These are phyloP conservation scores for Crassisporium funariophilum DNA, from an alignment of 768 basidiomycete genomes.

Conservation along the genomic window DNA sequence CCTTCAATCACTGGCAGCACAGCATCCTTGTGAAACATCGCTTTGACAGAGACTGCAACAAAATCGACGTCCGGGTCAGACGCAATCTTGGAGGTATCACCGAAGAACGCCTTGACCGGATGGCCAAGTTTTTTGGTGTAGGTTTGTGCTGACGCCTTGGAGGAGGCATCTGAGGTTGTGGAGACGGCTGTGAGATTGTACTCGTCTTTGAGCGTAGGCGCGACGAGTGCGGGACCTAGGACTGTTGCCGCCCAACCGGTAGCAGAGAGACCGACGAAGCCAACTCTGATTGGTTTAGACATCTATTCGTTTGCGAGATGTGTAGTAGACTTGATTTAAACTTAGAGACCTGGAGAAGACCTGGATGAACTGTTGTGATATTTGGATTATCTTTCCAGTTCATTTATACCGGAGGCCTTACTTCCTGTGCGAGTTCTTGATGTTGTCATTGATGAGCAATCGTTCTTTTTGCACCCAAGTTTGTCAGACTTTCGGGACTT, in stretches of 20 bases:
- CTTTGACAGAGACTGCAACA: constrained; percentile 36
- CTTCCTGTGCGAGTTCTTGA: too few relatives aligned
- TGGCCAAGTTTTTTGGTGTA: constrained; percentile 26
- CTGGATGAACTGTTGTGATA: too few relatives aligned
- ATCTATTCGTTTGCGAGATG: too few relatives aligned
- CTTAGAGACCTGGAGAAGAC: too few relatives aligned
- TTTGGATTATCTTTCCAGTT: too few relatives aligned
- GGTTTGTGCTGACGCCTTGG: constrained; percentile 31
- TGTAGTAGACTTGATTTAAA: too few relatives aligned
- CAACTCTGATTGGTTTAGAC: constrained; percentile 18
- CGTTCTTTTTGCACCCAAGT: too few relatives aligned
- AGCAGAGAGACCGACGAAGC: constrained; percentile 37
- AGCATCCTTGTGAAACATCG: constrained; percentile 29
- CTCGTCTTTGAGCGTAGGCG: constrained; percentile 17
- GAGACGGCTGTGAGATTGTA: constrained; percentile 37
- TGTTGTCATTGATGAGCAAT: too few relatives aligned
- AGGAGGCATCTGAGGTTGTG: constrained; percentile 32
- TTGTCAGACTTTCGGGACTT: too few relatives aligned
- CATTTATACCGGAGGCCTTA: too few relatives aligned
- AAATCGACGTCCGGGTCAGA: constrained; percentile 39
- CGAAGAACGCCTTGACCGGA: constrained; percentile 35
- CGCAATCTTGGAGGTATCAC: constrained; percentile 30
- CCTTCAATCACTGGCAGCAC: constrained; percentile 35
- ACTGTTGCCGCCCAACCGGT: constrained; percentile 33
- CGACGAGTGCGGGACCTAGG: constrained; percentile 27